phyloP scores from a whole-genome alignment of 2,329 filamentous ascomycete species.

The Ophiognomonia clavigignenti-juglandacearum region DNA sequence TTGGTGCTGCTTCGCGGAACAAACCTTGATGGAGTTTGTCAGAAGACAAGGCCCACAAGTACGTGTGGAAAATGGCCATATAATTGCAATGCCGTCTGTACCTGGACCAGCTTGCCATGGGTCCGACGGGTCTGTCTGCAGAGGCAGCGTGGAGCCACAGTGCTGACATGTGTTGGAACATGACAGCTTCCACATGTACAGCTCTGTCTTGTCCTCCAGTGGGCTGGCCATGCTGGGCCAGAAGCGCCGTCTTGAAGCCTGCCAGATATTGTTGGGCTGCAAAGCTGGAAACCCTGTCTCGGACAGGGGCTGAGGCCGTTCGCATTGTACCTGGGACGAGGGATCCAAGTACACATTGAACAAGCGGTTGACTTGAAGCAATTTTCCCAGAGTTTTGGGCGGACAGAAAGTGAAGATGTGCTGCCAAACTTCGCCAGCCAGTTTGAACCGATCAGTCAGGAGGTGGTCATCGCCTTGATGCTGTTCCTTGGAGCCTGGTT shows the following conservation, averaged over 20 bases:
- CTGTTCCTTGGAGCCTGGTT: neutral
- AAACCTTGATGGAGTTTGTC: slow-evolving; percentile 59
- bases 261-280: slow-evolving; percentile 67
- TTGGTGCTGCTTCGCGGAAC: neutral
- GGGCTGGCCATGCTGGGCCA: slow-evolving; percentile 66
- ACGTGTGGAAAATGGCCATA: slow-evolving; percentile 69
- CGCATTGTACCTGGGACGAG: slow-evolving; percentile 27
- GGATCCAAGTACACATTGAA: slow-evolving; percentile 59
- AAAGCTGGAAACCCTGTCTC: slow-evolving; percentile 28
- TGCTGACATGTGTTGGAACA: slow-evolving; percentile 62
- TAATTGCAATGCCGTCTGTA: slow-evolving; percentile 50
- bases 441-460: slow-evolving; percentile 25
- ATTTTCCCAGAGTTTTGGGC: slow-evolving; percentile 57
- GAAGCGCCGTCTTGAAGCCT: slow-evolving; percentile 59
- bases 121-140: slow-evolving; percentile 26
- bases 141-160: slow-evolving; percentile 41
- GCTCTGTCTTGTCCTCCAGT: slow-evolving; percentile 59
- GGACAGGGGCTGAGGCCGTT: slow-evolving; percentile 27
- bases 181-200: slow-evolving; percentile 71
- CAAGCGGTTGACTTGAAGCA: slow-evolving; percentile 62
- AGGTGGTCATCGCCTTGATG: slow-evolving; percentile 5
- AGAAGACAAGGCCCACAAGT: slow-evolving; percentile 64
- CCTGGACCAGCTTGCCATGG: slow-evolving; percentile 60
- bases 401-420: slow-evolving; percentile 63
- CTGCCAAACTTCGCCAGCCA: slow-evolving; percentile 65